Evolutionary conservation across 2,329 filamentous ascomycete genomes (phyloP), one percentile per base, ranked within the genome.

Genomic region (Cordyceps javanica): DNA sequence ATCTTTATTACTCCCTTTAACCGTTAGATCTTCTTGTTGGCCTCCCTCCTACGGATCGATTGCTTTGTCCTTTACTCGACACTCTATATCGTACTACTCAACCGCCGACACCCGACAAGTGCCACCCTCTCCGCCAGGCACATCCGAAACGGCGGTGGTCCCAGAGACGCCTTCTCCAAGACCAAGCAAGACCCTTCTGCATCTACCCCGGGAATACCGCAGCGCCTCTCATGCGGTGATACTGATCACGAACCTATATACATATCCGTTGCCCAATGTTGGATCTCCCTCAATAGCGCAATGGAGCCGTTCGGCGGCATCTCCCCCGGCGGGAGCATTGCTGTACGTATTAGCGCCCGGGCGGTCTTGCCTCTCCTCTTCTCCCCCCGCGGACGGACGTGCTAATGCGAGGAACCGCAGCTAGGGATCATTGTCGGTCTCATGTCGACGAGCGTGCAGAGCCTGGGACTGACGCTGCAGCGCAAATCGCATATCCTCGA

Each of bases 401-500:
- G 55, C 55, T 57, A 32, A 50, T 21, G 38, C 19, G 46, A 34
- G 28, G 41, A 11, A 23, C 19, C 54, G 26, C 69, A 95, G 91
- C 82, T 97, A 69, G 94, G 94, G 68, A 91, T 99, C 69, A 75
- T 97, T 62, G 93, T 97, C 69, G 94, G 94, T 66, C 82, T 99
- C 63, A 72, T 97, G 65, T 97, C 93, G 59, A 97, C 94, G 60
- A 94, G 91, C 71, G 84, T 97, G 25, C 94, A 99, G 73, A 96
- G 92, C 71, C 80, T 99, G 66, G 94, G 94, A 64, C 82, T 99
- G 63, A 99, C 94, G 32, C 82, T 99, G 26, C 94, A 99, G 75
- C 90, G 94, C 71, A 97, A 99, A 75, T 97, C 94, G 62, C 94
- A 99, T 75, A 88, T 99, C 64, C 86, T 97, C 69, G 94, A 99